Percentiles rank a stretch among this genome's conserved stretches.
Conservation (phyloP, 2,329 filamentous ascomycete genomes). For the Neurospora sp. region DNA sequence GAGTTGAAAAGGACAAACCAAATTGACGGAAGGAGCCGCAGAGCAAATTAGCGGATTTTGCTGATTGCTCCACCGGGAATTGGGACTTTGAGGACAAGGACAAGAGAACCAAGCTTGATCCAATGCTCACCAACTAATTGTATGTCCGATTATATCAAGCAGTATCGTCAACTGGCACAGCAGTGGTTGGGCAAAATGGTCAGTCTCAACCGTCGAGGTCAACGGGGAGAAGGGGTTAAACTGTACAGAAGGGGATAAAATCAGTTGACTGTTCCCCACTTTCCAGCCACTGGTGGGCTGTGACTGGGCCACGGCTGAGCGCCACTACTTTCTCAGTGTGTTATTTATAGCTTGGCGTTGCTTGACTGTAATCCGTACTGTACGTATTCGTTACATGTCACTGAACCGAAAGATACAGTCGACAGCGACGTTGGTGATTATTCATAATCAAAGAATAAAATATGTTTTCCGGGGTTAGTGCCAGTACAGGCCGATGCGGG, state of each 20-base stretch:
- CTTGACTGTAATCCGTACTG: not conserved
- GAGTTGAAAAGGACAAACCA: not conserved
- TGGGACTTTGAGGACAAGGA: not conserved
- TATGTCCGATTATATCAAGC: not conserved
- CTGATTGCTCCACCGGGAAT: not conserved
- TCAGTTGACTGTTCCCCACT: not conserved
- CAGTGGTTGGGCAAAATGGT: not conserved
- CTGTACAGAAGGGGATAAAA: not conserved
- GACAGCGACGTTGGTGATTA: not conserved
- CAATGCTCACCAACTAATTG: not conserved
- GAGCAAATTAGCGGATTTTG: not conserved
- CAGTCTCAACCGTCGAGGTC: not conserved
- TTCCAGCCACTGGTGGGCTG: not conserved
- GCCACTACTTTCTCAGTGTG: not conserved
- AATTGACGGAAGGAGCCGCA: not conserved
- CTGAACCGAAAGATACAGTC: not conserved
- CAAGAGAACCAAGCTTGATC: not conserved
- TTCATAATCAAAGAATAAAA: no score
- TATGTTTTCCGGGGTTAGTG: not conserved
- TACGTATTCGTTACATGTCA: not conserved
- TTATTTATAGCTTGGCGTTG: not conserved
- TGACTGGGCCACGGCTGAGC: not conserved
- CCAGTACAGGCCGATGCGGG: not conserved
- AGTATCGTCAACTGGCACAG: not conserved
- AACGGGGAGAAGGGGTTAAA: not conserved